Evolutionary conservation across 208 protist species (phyloP).

Genomic region (Porcisia hertigi): DNA sequence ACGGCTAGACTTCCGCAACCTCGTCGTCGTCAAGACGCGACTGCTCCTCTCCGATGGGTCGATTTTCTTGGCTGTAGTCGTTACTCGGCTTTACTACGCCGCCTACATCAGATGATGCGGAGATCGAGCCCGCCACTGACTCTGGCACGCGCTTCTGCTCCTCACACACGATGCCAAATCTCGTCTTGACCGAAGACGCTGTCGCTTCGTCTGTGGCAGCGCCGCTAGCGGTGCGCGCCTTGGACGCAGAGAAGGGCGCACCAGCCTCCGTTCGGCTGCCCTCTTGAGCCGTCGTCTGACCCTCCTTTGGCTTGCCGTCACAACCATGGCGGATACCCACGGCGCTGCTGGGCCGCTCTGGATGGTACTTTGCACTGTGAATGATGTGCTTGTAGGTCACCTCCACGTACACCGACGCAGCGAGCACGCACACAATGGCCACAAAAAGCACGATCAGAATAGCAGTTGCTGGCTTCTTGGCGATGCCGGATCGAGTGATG

Average conservation of each 20-base stretch:
- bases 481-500: slow-evolving; percentile 27
- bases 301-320: slow-evolving; percentile 45
- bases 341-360: slow-evolving; percentile 51
- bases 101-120: slow-evolving; percentile 12
- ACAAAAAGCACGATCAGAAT: slow-evolving; percentile 71
- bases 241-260: slow-evolving; percentile 8
- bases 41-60: slow-evolving; percentile 52
- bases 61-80: slow-evolving; percentile 20
- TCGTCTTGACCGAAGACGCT: slow-evolving; percentile 36
- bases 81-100: slow-evolving; percentile 1
- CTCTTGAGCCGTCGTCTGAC: slow-evolving; percentile 22
- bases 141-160: slow-evolving; percentile 58
- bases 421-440: slow-evolving; percentile 52
- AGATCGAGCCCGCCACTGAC: slow-evolving; percentile 11
- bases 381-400: slow-evolving; percentile 71
- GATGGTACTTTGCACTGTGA: slow-evolving; percentile 68
- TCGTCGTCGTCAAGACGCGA: slow-evolving; percentile 46
- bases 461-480: slow-evolving; percentile 46
- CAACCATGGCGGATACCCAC: slow-evolving; percentile 63
- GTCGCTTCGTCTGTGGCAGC: slow-evolving; percentile 6
- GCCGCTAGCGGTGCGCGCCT: slow-evolving; percentile 1
- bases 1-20: slow-evolving; percentile 31
- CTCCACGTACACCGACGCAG: slow-evolving; percentile 63
- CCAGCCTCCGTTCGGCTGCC: slow-evolving; percentile 20
- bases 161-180: slow-evolving; percentile 60